These are phyloP conservation scores for Tolypocladium guangdongense DNA, from an alignment of 2,329 filamentous ascomycete species.

Conservation along the genomic window DNA sequence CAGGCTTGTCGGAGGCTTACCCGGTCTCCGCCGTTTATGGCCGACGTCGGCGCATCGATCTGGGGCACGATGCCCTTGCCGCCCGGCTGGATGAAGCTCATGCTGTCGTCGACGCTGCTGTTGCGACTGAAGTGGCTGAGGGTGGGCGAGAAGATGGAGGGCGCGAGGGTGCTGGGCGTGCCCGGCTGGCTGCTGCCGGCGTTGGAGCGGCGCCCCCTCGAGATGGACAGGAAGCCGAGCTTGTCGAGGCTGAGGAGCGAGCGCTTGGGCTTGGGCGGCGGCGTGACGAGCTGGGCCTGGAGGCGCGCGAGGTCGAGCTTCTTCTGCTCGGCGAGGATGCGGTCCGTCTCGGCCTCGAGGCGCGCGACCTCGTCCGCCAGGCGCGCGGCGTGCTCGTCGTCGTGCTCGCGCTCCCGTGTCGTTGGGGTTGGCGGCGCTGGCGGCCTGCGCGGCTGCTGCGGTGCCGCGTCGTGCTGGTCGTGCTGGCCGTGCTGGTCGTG, in stretches of 20 bases:
- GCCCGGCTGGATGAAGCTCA: slow-evolving; percentile 32
- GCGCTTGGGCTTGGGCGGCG: slow-evolving; percentile 17
- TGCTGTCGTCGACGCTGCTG: slow-evolving; percentile 24
- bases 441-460: neutral
- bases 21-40: slow-evolving; percentile 68
- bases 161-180: slow-evolving; percentile 21
- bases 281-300: slow-evolving; percentile 25
- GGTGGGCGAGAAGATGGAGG: slow-evolving; percentile 24
- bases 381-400: slow-evolving; percentile 12
- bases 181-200: slow-evolving; percentile 15
- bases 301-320: slow-evolving; percentile 35
- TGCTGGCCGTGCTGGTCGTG: neutral
- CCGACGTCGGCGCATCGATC: slow-evolving; percentile 68
- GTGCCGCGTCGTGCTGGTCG: neutral
- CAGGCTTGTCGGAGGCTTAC: slow-evolving; percentile 33
- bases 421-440: neutral
- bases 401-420: neutral
- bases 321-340: slow-evolving; percentile 37
- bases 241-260: slow-evolving; percentile 32
- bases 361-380: slow-evolving; percentile 30
- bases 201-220: slow-evolving; percentile 29
- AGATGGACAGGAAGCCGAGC: slow-evolving; percentile 28
- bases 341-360: slow-evolving; percentile 35
- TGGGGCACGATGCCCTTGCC: slow-evolving; percentile 36
- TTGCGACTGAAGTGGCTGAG: slow-evolving; percentile 21